These are phyloP conservation scores for Fulvia fulva DNA, from an alignment of 2,329 filamentous ascomycete genomes.

Conservation along the genomic window DNA sequence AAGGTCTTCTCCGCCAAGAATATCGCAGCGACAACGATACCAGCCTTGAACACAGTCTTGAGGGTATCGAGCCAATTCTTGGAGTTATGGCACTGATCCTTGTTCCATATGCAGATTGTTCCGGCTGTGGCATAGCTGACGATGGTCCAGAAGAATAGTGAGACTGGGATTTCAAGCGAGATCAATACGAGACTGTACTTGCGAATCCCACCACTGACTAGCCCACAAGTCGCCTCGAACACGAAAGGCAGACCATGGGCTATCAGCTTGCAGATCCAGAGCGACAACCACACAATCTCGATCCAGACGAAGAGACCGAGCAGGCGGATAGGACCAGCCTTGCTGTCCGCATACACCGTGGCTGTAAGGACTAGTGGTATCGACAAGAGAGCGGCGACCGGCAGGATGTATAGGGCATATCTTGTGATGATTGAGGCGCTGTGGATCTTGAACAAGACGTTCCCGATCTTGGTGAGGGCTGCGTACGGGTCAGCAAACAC, in stretches of 20 bases:
- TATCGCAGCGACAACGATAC: too few relatives aligned
- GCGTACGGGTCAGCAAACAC: too few relatives aligned
- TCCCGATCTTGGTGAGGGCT: conserved; percentile 62
- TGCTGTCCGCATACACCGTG: conserved; percentile 28
- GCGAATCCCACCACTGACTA: conserved; percentile 64
- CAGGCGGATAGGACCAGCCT: conserved; percentile 41
- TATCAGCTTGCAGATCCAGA: too few relatives aligned
- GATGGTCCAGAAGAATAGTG: conserved; percentile 69
- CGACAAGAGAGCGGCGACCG: conserved; percentile 59
- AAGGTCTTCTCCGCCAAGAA: too few relatives aligned
- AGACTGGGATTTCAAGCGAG: conserved; percentile 62
- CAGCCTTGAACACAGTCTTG: too few relatives aligned
- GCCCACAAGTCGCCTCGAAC: conserved; percentile 67
- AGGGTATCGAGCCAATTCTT: too few relatives aligned
- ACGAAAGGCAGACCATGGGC: conserved; percentile 55
- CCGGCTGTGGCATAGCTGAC: too few relatives aligned
- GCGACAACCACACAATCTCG: conserved; percentile 62
- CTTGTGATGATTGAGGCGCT: conserved; percentile 61
- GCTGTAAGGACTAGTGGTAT: conserved; percentile 53
- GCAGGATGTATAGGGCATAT: conserved; percentile 65
- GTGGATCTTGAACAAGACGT: conserved; percentile 61
- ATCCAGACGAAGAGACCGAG: conserved; percentile 66
- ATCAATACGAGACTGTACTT: conserved; percentile 66
- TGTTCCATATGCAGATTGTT: too few relatives aligned
- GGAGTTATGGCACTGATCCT: too few relatives aligned